Conservation (phyloP, 495 filamentous ascomycete species). For the Trichoderma gamsii region DNA sequence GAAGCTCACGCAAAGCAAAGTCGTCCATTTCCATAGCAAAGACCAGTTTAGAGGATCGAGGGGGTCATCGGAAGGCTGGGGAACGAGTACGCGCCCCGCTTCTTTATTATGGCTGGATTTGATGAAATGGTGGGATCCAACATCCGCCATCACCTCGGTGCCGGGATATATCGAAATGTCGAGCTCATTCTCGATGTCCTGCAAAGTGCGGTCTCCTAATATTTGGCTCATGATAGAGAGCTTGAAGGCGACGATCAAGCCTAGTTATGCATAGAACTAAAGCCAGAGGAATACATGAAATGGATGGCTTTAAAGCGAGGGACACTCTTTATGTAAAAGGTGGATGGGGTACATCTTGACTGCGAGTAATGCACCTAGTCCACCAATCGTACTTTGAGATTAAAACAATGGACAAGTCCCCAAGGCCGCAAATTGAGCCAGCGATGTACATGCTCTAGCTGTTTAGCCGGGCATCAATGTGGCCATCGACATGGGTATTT, state of each 20-base stretch:
- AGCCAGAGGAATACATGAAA: neutral
- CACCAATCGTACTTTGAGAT: no score
- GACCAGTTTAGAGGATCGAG: slow-evolving; percentile 54
- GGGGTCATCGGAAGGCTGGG: slow-evolving; percentile 46
- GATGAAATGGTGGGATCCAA: slow-evolving; percentile 53
- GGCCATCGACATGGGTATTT: neutral
- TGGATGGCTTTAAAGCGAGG: neutral
- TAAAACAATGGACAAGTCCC: no score
- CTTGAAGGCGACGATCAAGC: neutral
- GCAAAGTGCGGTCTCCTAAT: slow-evolving; percentile 5
- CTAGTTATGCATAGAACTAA: neutral
- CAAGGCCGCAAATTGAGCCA: no score
- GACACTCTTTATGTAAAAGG: no score
- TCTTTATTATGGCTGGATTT: slow-evolving; percentile 24
- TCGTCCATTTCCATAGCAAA: slow-evolving; percentile 38
- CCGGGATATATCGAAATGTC: slow-evolving; percentile 53
- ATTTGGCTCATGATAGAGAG: neutral
- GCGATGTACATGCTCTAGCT: no score
- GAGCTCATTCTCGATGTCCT: slow-evolving; percentile 37
- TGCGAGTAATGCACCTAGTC: no score
- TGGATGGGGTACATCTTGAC: no score
- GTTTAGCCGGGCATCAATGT: neutral
- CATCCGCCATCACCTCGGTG: slow-evolving; percentile 57
- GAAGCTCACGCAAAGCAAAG: slow-evolving; percentile 35
- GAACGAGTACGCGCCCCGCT: slow-evolving; percentile 43